phyloP scores from a whole-genome alignment of 441 rosid genomes.

The Euphorbia corollata region DNA sequence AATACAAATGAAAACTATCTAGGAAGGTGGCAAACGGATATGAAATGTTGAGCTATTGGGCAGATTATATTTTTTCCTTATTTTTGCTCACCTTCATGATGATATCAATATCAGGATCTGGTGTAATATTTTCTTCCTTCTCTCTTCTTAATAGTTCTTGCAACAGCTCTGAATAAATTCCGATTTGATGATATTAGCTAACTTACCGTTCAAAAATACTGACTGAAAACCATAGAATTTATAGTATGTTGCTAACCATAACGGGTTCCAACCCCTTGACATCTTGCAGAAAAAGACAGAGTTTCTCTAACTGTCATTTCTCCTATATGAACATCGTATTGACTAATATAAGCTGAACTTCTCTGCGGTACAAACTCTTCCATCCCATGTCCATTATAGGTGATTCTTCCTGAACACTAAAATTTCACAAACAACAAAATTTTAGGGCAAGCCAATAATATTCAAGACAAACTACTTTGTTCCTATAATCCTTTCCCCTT shows the following conservation, averaged over 20 bases:
- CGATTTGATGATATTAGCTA: background rate
- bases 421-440: background rate
- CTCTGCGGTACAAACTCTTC: slow-evolving; percentile 22
- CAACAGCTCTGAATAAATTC: slow-evolving; percentile 41
- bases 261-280: slow-evolving; percentile 22
- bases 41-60: background rate
- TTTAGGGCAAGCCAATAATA: background rate
- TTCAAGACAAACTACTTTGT: slow-evolving; percentile 6
- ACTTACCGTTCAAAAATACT: too few species aligned
- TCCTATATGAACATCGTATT: slow-evolving; percentile 21
- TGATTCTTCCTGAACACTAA: slow-evolving; percentile 20
- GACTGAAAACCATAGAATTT: too few species aligned
- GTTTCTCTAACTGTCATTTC: slow-evolving; percentile 23
- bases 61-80: too few species aligned
- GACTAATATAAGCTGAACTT: slow-evolving; percentile 21
- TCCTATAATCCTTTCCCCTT: slow-evolving; percentile 6
- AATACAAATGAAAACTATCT: background rate
- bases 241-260: slow-evolving; percentile 9
- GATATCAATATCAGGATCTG: slow-evolving; percentile 59
- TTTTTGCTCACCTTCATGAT: slow-evolving; percentile 43
- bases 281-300: slow-evolving; percentile 20
- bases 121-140: slow-evolving; percentile 50
- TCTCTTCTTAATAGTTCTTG: slow-evolving; percentile 53
- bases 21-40: background rate
- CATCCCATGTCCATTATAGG: slow-evolving; percentile 22